These are phyloP conservation scores for Phytopythium oedochilum DNA, from an alignment of 352 stramenopile species.

Conservation along the genomic window DNA sequence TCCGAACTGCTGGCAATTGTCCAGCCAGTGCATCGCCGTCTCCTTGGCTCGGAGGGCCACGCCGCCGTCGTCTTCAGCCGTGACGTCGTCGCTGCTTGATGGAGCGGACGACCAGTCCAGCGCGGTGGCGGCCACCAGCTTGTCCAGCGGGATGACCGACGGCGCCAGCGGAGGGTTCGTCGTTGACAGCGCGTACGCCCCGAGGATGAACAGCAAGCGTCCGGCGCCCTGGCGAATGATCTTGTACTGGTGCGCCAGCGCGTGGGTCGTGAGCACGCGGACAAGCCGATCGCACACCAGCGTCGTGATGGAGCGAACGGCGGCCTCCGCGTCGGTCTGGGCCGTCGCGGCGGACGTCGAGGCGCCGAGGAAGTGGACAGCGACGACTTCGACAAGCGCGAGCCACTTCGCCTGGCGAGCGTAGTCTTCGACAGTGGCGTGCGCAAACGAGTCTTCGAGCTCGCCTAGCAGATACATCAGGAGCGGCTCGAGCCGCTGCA, in stretches of 20 bases:
- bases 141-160: conserved; percentile 7
- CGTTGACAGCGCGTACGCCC: background rate
- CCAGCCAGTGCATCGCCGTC: conserved; percentile 68
- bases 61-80: background rate
- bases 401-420: conserved; percentile 76
- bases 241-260: conserved; percentile 69
- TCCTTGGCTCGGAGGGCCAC: conserved; percentile 43
- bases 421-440: conserved; percentile 58
- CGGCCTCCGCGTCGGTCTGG: conserved; percentile 2
- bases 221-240: conserved; percentile 68
- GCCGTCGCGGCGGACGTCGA: conserved; percentile 4
- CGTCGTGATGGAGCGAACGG: background rate
- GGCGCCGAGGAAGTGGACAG: conserved; percentile 33
- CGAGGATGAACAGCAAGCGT: conserved; percentile 54
- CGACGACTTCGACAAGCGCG: conserved; percentile 41
- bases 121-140: background rate
- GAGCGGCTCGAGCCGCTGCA: conserved; percentile 5
- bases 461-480: conserved; percentile 37
- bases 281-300: conserved; percentile 15
- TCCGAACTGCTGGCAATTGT: conserved; percentile 40
- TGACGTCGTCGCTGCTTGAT: background rate
- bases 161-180: background rate
- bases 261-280: conserved; percentile 16
- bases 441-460: conserved; percentile 51
- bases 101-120: background rate